Percentiles rank a stretch among this genome's conserved stretches.
phyloP scores from a whole-genome alignment of 2,329 filamentous ascomycete species.

The Parafenestella ontariensis region DNA sequence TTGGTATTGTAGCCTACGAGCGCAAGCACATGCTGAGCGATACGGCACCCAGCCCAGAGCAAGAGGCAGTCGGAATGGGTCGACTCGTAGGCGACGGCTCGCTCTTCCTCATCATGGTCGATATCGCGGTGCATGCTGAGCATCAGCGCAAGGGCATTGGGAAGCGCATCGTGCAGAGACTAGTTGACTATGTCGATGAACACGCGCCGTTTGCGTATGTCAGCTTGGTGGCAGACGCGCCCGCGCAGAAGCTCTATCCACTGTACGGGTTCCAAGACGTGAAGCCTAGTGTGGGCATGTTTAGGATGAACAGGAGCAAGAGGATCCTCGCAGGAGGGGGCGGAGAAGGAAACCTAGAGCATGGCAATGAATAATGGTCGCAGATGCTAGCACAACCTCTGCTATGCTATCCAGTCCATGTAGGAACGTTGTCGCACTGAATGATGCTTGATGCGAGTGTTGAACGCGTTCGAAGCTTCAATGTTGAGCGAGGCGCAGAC shows the following conservation, averaged over 20 bases:
- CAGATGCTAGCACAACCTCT: neutral
- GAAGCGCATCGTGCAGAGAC: slow-evolving; percentile 53
- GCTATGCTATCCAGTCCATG: neutral
- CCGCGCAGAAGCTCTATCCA: slow-evolving; percentile 55
- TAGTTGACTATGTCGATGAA: slow-evolving; percentile 52
- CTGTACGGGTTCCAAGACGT: slow-evolving; percentile 57
- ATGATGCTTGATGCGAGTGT: neutral
- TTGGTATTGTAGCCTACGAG: slow-evolving; percentile 35
- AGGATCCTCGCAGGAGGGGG: slow-evolving; percentile 7
- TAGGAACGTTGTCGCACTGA: neutral
- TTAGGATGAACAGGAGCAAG: slow-evolving; percentile 26
- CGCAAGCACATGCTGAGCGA: slow-evolving; percentile 30
- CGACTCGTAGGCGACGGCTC: slow-evolving; percentile 60
- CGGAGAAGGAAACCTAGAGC: slow-evolving; percentile 3
- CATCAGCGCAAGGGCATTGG: slow-evolving; percentile 59
- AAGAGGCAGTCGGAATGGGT: slow-evolving; percentile 57
- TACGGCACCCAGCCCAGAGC: slow-evolving; percentile 22
- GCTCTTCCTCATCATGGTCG: slow-evolving; percentile 60
- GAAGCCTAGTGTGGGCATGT: slow-evolving; percentile 42
- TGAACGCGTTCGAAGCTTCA: neutral
- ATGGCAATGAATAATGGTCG: neutral
- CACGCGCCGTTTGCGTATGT: slow-evolving; percentile 55
- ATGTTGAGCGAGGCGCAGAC: neutral
- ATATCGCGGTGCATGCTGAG: slow-evolving; percentile 59
- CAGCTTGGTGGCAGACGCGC: slow-evolving; percentile 55